Evolutionary conservation across 805 yeast species (phyloP).

Genomic region (Wickerhamomyces rabaulensis): DNA sequence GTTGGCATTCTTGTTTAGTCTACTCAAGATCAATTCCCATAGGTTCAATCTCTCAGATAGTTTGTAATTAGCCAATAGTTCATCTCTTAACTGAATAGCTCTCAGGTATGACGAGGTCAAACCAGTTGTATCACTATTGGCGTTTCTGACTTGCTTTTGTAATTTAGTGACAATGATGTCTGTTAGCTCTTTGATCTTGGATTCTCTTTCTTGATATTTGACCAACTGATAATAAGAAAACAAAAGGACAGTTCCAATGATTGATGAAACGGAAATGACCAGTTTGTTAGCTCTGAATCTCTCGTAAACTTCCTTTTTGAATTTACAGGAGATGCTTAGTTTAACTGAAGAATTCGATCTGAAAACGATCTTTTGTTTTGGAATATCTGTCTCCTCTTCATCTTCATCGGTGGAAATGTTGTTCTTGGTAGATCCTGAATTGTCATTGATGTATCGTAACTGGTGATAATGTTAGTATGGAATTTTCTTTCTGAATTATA

Average conservation of each 20-base stretch:
- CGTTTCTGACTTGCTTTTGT: conserved; percentile 36
- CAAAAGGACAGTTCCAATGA: conserved; percentile 10
- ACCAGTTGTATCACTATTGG: conserved; percentile 29
- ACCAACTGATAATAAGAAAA: conserved; percentile 31
- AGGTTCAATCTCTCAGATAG: conserved; percentile 35
- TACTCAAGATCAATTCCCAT: conserved; percentile 53
- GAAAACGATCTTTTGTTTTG: conserved; percentile 38
- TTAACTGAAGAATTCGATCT: conserved; percentile 69
- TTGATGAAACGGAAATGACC: conserved; percentile 11
- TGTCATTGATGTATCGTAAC: conserved; percentile 28
- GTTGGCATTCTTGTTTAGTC: conserved; percentile 62
- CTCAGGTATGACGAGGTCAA: conserved; percentile 48
- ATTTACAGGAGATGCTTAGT: conserved; percentile 51
- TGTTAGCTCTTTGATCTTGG: conserved; percentile 40
- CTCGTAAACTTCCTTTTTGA: conserved; percentile 45
- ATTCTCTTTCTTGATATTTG: conserved; percentile 32
- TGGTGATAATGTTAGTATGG: conserved; percentile 19
- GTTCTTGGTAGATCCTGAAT: conserved; percentile 36
- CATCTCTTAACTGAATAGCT: conserved; percentile 68
- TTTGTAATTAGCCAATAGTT: conserved; percentile 35
- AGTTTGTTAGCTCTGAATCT: conserved; percentile 26
- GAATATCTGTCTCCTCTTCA: conserved; percentile 34
- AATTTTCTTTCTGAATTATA: conserved; percentile 6
- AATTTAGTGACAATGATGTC: conserved; percentile 46
- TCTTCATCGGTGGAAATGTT: conserved; percentile 32